Conservation (phyloP, 2,329 filamentous ascomycete genomes). For the Aspergillus clavatus region DNA sequence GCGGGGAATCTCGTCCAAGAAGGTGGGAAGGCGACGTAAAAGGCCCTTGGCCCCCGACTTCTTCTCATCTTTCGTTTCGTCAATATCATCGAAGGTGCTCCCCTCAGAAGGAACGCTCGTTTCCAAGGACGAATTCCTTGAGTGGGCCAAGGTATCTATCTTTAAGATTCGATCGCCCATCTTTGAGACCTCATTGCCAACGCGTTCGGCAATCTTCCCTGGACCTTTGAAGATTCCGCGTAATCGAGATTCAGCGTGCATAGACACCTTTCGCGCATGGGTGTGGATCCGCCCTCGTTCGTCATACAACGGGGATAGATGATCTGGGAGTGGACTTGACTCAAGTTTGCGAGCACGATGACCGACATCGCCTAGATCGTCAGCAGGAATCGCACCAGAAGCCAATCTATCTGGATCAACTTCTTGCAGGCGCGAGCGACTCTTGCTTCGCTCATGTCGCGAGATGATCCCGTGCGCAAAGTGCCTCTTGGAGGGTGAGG, state of each 20-base stretch:
- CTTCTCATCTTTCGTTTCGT: conserved; percentile 31
- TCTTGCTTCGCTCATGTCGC: conserved; percentile 36
- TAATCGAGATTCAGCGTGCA: conserved; percentile 53
- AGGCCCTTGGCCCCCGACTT: conserved; percentile 24
- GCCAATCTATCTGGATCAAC: conserved; percentile 18
- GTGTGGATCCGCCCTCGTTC: conserved; percentile 17
- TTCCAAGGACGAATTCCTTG: conserved; percentile 40
- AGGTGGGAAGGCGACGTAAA: conserved; percentile 30
- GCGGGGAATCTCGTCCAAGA: conserved; percentile 34
- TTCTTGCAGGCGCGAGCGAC: conserved; percentile 39
- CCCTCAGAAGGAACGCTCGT: conserved; percentile 45
- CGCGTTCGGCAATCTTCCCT: conserved; percentile 66
- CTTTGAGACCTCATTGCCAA: conserved; percentile 61
- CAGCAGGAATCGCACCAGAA: conserved; percentile 14
- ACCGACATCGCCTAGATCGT: conserved; percentile 9
- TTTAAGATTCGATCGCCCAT: conserved; percentile 58
- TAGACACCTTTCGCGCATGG: conserved; percentile 24
- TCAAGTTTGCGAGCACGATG: conserved; percentile 21
- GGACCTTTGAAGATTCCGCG: conserved; percentile 70
- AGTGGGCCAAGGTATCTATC: conserved; percentile 48
- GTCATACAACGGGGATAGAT: conserved; percentile 23
- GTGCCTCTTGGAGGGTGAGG: conserved; percentile 60
- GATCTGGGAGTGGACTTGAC: conserved; percentile 26
- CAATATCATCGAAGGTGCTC: conserved; percentile 43
- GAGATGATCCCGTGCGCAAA: conserved; percentile 39